Evolutionary conservation across 225 moss, liverwort and hornwort genomes (phyloP).

Genomic region (Neckera pumila): DNA sequence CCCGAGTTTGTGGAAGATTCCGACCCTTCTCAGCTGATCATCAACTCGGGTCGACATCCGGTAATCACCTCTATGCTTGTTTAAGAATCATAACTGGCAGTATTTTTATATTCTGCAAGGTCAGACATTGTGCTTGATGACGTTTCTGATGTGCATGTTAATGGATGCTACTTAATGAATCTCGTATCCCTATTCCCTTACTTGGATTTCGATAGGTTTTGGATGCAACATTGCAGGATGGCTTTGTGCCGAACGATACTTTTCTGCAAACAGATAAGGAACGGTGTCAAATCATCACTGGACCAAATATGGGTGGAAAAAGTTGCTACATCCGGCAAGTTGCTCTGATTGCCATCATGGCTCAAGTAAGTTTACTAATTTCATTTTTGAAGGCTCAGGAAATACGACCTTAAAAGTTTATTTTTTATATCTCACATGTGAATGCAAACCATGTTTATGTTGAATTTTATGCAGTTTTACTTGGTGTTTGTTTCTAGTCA

Average conservation of each 20-base stretch:
- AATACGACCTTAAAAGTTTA: neutral
- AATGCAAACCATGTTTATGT: neutral
- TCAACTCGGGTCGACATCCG: conserved; percentile 79
- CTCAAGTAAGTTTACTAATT: conserved; percentile 50
- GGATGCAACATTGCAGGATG: conserved; percentile 75
- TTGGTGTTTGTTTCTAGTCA: neutral
- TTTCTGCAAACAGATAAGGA: conserved; percentile 46
- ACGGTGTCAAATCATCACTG: conserved; percentile 92
- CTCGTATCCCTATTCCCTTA: neutral
- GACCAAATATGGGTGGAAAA: conserved; percentile 99
- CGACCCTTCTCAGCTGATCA: conserved; percentile 61
- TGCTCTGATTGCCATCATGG: conserved; percentile 94
- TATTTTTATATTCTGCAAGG: neutral
- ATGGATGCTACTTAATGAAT: neutral
- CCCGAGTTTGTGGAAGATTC: conserved; percentile 69
- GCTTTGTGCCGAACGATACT: conserved; percentile 91
- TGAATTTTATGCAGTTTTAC: neutral
- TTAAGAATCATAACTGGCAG: neutral
- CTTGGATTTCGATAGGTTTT: conserved; percentile 40
- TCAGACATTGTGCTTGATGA: neutral
- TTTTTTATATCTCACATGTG: neutral
- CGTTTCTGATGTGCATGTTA: neutral
- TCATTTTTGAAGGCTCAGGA: neutral
- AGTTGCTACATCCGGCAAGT: conserved; percentile 99
- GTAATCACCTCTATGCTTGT: conserved; percentile 20